These are phyloP conservation scores for Tinospora cordifolia DNA, from an alignment of 164 flowering plant species.

Conservation along the genomic window DNA sequence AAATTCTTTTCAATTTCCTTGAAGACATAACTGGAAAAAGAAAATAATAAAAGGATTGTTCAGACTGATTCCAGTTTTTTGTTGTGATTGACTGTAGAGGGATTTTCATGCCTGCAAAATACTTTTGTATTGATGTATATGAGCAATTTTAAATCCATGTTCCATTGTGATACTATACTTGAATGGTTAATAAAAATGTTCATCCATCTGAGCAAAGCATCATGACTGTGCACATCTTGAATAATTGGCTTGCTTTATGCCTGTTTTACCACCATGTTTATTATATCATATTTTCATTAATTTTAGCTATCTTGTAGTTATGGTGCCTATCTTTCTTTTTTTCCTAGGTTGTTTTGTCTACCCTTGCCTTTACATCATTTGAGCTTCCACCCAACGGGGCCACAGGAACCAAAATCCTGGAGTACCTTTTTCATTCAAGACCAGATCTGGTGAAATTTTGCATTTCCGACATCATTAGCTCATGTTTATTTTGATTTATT, in stretches of 20 bases:
- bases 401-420: constrained; percentile 77
- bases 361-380: constrained; percentile 92
- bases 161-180: too few species aligned
- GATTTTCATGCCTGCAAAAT: too few species aligned
- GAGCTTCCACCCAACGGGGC: constrained; percentile 98
- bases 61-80: too few species aligned
- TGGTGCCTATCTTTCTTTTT: constrained; percentile 4
- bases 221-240: too few species aligned
- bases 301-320: neutral
- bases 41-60: too few species aligned
- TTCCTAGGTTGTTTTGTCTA: constrained; percentile 68
- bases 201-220: too few species aligned
- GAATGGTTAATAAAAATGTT: too few species aligned
- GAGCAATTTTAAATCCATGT: too few species aligned
- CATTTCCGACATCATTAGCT: neutral
- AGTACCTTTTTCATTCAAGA: constrained; percentile 87
- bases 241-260: neutral
- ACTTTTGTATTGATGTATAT: too few species aligned
- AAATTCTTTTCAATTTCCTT: too few species aligned
- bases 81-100: too few species aligned
- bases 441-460: constrained; percentile 66
- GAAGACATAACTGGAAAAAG: too few species aligned
- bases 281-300: neutral
- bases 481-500: neutral
- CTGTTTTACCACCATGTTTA: neutral